Evolutionary conservation across 768 basidiomycete species (phyloP).

Genomic region (Lactifluus subvellereus): DNA sequence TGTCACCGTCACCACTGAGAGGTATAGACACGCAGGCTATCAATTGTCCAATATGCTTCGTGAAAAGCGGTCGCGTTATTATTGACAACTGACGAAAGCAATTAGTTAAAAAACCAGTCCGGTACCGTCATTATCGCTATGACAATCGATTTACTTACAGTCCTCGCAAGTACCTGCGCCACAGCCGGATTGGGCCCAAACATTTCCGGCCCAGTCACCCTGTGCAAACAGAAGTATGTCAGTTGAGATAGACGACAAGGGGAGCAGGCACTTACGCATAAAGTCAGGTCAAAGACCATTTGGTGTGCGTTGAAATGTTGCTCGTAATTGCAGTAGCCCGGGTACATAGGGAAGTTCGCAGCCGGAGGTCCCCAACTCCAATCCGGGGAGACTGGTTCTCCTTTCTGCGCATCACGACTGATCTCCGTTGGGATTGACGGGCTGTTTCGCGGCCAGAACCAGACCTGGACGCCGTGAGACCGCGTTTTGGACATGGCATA

Average conservation of each 20-base stretch:
- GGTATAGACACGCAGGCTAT: slow-evolving; percentile 52
- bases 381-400: slow-evolving; percentile 8
- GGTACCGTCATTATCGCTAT: background rate
- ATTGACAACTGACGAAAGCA: slow-evolving; percentile 43
- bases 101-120: background rate
- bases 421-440: slow-evolving; percentile 41
- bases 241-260: slow-evolving; percentile 5
- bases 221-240: background rate
- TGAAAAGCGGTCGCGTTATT: slow-evolving; percentile 52
- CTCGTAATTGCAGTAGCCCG: slow-evolving; percentile 43
- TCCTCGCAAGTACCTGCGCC: slow-evolving; percentile 36
- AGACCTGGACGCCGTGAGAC: slow-evolving; percentile 46
- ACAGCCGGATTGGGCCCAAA: slow-evolving; percentile 32
- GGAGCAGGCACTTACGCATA: slow-evolving; percentile 42
- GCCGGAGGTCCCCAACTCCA: slow-evolving; percentile 42
- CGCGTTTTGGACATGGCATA: slow-evolving; percentile 46
- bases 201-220: slow-evolving; percentile 22
- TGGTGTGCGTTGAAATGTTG: slow-evolving; percentile 47
- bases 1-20: slow-evolving; percentile 4
- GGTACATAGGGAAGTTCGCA: slow-evolving; percentile 42
- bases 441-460: slow-evolving; percentile 54
- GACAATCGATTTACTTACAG: slow-evolving; percentile 36
- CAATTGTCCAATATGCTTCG: slow-evolving; percentile 68
- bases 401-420: slow-evolving; percentile 16
- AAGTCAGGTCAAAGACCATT: slow-evolving; percentile 55